A percentile compares a stretch with the other conserved stretches of the same genome.
phyloP scores from a whole-genome alignment of 345 rosid species.

The Xanthoceras sorbifolium region DNA sequence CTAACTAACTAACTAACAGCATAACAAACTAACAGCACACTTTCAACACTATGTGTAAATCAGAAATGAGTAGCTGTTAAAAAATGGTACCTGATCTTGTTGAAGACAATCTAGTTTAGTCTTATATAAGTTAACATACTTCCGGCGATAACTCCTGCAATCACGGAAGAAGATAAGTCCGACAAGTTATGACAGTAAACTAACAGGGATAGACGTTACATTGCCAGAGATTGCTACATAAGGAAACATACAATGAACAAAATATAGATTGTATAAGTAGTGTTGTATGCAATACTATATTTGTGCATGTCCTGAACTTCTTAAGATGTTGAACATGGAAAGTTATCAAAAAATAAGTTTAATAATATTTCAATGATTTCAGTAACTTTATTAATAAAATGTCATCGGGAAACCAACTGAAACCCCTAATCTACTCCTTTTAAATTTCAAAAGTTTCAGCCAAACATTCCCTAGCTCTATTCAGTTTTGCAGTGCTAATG shows the following conservation, averaged over 20 bases:
- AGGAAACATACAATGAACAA: background rate
- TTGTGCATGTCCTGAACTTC: background rate
- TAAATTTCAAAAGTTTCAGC: background rate
- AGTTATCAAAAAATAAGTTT: slow-evolving; percentile 10
- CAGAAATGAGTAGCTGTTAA: slow-evolving; percentile 1
- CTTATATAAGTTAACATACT: slow-evolving; percentile 75
- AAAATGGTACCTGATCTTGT: slow-evolving; percentile 61
- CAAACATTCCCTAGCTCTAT: background rate
- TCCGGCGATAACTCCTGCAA: slow-evolving; percentile 68
- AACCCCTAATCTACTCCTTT: background rate
- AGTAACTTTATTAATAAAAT: background rate
- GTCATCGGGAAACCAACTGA: background rate
- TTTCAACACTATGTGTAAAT: background rate
- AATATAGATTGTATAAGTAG: background rate
- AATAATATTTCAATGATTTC: slow-evolving; percentile 10
- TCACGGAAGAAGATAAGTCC: slow-evolving; percentile 11
- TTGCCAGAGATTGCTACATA: background rate
- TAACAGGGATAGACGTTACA: background rate
- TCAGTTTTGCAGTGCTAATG: background rate
- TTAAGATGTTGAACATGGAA: background rate
- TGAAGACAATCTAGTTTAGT: slow-evolving; percentile 69
- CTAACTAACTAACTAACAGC: too few species aligned
- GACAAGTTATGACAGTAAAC: slow-evolving; percentile 20
- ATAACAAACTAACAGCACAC: too few species aligned
- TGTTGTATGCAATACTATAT: background rate